A percentile compares a stretch with the other conserved stretches of the same genome.
These are phyloP conservation scores for Saccharomycopsis sp. DNA, from an alignment of 805 yeast species.

Conservation along the genomic window DNA sequence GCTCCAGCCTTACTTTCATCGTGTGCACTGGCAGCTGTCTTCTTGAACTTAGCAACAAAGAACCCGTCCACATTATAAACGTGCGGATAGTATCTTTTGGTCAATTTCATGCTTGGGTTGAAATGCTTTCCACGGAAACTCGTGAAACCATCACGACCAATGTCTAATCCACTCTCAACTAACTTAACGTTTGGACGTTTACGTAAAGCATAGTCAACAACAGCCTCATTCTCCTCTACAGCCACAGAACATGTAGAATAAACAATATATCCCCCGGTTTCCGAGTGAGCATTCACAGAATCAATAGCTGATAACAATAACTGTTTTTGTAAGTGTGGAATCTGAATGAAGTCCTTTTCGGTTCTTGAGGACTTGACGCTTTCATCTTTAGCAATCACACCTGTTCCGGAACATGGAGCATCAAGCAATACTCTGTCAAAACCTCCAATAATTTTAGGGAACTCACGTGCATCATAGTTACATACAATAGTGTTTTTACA, in stretches of 20 bases:
- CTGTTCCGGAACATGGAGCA: constrained; percentile 99
- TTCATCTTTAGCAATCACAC: constrained; percentile 97
- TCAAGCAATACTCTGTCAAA: constrained; percentile 91
- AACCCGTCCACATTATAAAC: constrained; percentile 98
- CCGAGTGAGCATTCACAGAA: constrained; percentile 88
- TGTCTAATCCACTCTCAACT: constrained; percentile 85
- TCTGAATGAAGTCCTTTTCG: constrained; percentile 92
- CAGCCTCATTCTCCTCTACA: constrained; percentile 97
- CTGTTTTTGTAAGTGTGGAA: constrained; percentile 95
- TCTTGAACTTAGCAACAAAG: constrained; percentile 93
- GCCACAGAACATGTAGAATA: constrained; percentile 98
- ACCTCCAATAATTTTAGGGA: constrained; percentile 97
- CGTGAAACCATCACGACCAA: constrained; percentile 95
- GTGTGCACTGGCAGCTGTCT: constrained; percentile 79
- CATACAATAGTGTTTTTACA: constrained; percentile 95
- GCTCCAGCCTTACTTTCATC: constrained; percentile 86
- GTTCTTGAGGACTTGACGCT: constrained; percentile 89
- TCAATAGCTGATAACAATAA: constrained; percentile 90
- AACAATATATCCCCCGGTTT: constrained; percentile 89
- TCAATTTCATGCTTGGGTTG: constrained; percentile 65
- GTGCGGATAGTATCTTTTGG: constrained; percentile 97
- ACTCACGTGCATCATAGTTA: constrained; percentile 96
- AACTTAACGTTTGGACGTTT: constrained; percentile 94
- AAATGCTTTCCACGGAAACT: constrained; percentile 90
- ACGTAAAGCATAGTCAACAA: constrained; percentile 94